phyloP scores from a whole-genome alignment of 73 alveolate genomes.

The Paraurostyla sp. region DNA sequence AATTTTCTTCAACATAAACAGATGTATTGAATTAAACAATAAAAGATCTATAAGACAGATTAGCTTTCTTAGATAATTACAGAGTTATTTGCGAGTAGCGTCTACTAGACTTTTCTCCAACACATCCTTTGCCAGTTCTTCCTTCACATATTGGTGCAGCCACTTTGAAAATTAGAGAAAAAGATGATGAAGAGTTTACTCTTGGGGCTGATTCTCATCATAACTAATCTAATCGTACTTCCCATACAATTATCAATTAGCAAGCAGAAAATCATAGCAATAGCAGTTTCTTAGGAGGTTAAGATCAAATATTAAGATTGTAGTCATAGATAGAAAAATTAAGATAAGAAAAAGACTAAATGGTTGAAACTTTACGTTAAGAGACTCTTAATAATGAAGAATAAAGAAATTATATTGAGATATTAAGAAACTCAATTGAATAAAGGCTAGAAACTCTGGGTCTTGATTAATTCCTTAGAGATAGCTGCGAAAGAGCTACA shows the following conservation, averaged over 20 bases:
- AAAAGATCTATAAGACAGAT: background rate
- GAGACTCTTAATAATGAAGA: constrained; percentile 66
- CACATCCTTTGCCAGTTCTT: constrained; percentile 58
- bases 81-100: constrained; percentile 52
- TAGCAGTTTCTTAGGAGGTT: too few species aligned
- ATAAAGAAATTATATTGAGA: constrained; percentile 20
- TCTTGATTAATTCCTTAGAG: background rate
- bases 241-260: background rate
- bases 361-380: constrained; percentile 16
- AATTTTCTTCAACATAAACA: too few species aligned
- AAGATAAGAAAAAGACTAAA: background rate
- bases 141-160: constrained; percentile 49
- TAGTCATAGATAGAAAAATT: background rate
- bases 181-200: constrained; percentile 28
- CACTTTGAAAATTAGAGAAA: too few species aligned
- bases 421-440: constrained; percentile 5
- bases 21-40: background rate
- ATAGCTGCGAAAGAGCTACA: background rate
- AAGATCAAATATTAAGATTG: background rate
- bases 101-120: constrained; percentile 23
- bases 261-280: background rate
- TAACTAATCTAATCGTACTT: background rate
- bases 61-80: constrained; percentile 41
- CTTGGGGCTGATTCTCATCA: constrained; percentile 15
- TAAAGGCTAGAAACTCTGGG: background rate